phyloP scores from a whole-genome alignment of 495 filamentous ascomycete genomes.

The Penicillium canariense region DNA sequence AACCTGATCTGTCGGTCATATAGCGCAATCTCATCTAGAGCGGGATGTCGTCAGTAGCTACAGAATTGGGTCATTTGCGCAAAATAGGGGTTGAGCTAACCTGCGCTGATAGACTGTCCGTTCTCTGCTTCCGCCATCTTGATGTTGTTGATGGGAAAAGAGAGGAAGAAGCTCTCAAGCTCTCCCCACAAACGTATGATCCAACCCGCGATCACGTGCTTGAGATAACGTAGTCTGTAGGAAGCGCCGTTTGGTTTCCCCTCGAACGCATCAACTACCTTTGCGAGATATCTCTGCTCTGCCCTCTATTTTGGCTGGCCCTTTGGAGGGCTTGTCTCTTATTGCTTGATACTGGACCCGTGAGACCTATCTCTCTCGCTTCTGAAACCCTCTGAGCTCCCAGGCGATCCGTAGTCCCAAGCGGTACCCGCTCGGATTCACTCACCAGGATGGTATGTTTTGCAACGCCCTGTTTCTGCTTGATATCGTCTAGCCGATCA shows the following conservation, averaged over 20 bases:
- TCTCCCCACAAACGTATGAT: conserved; percentile 27
- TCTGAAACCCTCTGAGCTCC: not conserved
- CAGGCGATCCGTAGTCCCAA: conserved; percentile 9
- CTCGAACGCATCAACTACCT: conserved; percentile 1
- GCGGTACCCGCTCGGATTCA: conserved; percentile 10
- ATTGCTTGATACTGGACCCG: not conserved
- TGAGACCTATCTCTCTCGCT: not conserved
- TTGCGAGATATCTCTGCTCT: not conserved
- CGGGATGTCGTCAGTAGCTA: not conserved
- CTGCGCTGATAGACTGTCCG: conserved; percentile 51
- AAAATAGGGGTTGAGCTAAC: conserved; percentile 24
- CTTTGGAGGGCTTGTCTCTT: not conserved
- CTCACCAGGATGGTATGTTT: conserved; percentile 27
- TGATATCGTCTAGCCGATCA: not conserved
- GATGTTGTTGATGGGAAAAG: not conserved
- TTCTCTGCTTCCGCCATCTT: conserved; percentile 35
- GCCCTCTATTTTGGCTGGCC: conserved; percentile 1
- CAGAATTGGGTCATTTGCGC: no score
- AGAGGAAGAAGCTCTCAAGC: conserved; percentile 9
- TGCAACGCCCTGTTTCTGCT: conserved; percentile 1
- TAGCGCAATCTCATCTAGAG: conserved; percentile 87
- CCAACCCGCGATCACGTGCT: conserved; percentile 29
- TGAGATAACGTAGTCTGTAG: conserved; percentile 1
- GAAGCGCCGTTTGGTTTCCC: not conserved
- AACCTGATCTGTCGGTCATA: conserved; percentile 98